Conservation (phyloP, 2,329 filamentous ascomycete species). For the Talaromyces islandicus region DNA sequence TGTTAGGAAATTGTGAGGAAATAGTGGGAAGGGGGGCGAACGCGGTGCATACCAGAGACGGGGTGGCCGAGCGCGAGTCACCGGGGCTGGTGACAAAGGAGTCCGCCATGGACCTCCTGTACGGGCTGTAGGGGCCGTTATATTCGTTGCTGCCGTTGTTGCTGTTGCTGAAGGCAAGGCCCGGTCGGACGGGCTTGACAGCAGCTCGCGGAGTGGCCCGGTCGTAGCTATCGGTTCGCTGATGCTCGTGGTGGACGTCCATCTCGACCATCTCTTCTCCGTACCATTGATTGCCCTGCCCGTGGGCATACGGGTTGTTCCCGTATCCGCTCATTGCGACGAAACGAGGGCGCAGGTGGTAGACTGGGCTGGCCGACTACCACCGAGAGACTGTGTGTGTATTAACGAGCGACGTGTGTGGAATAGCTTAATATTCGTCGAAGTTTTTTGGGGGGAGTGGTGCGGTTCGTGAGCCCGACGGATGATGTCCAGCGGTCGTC, state of each 20-base stretch:
- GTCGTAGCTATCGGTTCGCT: slow-evolving; percentile 1
- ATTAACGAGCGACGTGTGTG: not conserved
- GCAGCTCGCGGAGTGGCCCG: slow-evolving; percentile 7
- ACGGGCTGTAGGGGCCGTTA: slow-evolving; percentile 11
- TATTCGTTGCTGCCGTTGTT: not conserved
- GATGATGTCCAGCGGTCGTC: not conserved
- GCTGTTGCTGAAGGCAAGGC: slow-evolving; percentile 6
- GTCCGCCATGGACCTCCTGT: slow-evolving; percentile 18
- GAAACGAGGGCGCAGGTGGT: not conserved
- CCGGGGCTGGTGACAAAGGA: slow-evolving; percentile 18
- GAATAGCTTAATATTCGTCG: not conserved
- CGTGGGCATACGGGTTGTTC: slow-evolving; percentile 1
- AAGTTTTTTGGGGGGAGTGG: not conserved
- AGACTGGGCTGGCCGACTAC: not conserved
- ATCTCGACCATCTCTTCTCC: slow-evolving; percentile 24
- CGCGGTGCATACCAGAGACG: slow-evolving; percentile 20
- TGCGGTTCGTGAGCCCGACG: not conserved
- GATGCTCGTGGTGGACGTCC: slow-evolving; percentile 13
- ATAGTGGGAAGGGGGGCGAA: not conserved
- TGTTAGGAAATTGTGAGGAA: not conserved
- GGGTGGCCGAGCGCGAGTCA: slow-evolving; percentile 25
- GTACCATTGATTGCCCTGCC: slow-evolving; percentile 14
- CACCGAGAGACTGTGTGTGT: not conserved
- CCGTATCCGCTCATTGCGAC: slow-evolving; percentile 12
- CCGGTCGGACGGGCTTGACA: slow-evolving; percentile 19